Evolutionary conservation across 768 basidiomycete species (phyloP).

Genomic region (Hirschioporus abietinus): DNA sequence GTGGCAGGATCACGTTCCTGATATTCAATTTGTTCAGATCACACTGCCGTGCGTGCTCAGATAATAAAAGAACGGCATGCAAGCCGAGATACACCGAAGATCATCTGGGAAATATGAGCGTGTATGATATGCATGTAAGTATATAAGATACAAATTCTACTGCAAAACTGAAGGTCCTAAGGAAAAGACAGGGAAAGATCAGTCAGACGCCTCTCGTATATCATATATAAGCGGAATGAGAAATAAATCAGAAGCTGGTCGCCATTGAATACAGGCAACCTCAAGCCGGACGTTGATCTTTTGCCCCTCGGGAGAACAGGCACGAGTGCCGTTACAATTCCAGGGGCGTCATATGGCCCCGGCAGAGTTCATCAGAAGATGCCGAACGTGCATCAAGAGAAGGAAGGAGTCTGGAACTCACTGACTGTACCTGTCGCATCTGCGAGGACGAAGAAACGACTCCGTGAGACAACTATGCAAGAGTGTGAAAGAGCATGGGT

Average conservation of each 20-base stretch:
- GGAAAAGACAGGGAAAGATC: neutral
- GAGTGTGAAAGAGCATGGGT: neutral
- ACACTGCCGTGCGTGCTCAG: neutral
- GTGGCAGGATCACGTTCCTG: neutral
- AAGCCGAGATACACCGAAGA: neutral
- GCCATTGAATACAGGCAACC: neutral
- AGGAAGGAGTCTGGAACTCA: constrained; percentile 9
- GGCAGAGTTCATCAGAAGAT: constrained; percentile 60
- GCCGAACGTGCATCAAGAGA: constrained; percentile 5
- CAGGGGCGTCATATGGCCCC: constrained; percentile 84
- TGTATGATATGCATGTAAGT: neutral
- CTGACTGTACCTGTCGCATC: constrained; percentile 4
- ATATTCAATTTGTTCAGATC: neutral
- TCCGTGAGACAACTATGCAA: neutral
- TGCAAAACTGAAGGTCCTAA: neutral
- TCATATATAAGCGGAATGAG: neutral
- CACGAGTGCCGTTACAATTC: constrained; percentile 17
- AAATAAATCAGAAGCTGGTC: neutral
- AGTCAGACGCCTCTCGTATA: neutral
- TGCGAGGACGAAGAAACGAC: neutral
- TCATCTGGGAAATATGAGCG: neutral
- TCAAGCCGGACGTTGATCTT: constrained; percentile 59
- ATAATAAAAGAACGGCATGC: neutral
- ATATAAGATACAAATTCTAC: neutral
- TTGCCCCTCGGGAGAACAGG: constrained; percentile 40